Evolutionary conservation across 805 yeast species (phyloP).

Genomic region (Pichia gijzeniarum): DNA sequence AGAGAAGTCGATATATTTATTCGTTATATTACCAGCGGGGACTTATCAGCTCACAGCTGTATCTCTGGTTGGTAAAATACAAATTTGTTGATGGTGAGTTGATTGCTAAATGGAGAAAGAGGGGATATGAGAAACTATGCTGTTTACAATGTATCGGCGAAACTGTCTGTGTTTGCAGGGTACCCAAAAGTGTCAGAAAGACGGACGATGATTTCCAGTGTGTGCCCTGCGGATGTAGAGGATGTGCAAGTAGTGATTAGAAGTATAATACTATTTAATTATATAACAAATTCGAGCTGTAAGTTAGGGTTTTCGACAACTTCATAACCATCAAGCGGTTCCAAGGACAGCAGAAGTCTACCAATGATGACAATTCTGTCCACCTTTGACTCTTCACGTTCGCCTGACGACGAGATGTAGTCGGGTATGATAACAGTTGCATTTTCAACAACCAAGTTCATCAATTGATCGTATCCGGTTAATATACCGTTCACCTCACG

Average conservation of each 20-base stretch:
- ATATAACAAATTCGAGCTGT: conserved; percentile 9
- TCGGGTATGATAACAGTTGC: conserved; percentile 61
- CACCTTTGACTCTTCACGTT: conserved; percentile 49
- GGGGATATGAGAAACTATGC: conserved; percentile 80
- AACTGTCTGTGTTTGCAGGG: conserved; percentile 78
- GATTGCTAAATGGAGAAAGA: conserved; percentile 59
- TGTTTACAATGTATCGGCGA: conserved; percentile 76
- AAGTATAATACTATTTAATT: neutral
- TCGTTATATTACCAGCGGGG: conserved; percentile 66
- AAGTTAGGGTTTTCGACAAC: conserved; percentile 41
- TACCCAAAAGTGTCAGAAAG: conserved; percentile 49
- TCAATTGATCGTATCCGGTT: conserved; percentile 77
- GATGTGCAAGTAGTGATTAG: conserved; percentile 73
- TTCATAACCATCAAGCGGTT: conserved; percentile 70
- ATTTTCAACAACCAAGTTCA: conserved; percentile 72
- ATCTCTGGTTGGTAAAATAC: conserved; percentile 66
- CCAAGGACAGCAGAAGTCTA: conserved; percentile 63
- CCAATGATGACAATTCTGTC: conserved; percentile 72
- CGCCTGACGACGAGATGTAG: conserved; percentile 5
- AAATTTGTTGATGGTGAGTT: conserved; percentile 60
- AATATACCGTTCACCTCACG: conserved; percentile 68
- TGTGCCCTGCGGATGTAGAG: conserved; percentile 78
- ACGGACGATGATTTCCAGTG: conserved; percentile 37
- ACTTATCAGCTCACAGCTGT: conserved; percentile 58
- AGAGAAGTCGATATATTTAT: conserved; percentile 68